Base-by-base conservation (phyloP, 768 basidiomycete genomes). In the Suillus lakei region DNA sequence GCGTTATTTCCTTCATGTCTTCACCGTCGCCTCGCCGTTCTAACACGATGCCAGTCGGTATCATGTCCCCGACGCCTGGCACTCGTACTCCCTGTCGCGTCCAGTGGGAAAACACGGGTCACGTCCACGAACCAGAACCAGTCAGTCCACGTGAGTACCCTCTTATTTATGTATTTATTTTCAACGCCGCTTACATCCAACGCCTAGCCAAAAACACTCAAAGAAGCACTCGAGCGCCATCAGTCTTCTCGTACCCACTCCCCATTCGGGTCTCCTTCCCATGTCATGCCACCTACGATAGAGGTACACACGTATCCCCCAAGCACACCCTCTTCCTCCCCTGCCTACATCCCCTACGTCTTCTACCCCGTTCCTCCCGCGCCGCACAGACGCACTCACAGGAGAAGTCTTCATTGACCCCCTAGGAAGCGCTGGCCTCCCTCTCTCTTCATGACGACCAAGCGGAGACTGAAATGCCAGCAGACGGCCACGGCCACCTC, bases 211-310 rank as follows among this genome's bases (percentile, higher is more conserved):
- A 67, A 82, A 66, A 82, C 74, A 0, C 79, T 86, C n/a, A 82
- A 77, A 6, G 76, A 79, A 28, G 86, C 86, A 2, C 79, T 89
- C 30, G 86, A 87, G 69, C 81, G 77, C 32, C 86, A 89, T 70
- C 77, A 77, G 36, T 76, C 80, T 38, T 53, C 62, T 18, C 70
- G 71, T 64, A 65, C 32, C 7, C 32, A 44, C 63, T 69, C 21
- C 64, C 68, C 26, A 50, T 48, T 23, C 10, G 2, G n/a, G n/a
- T n/a, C n/a, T n/a, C n/a, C n/a, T n/a, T n/a, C 46, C n/a, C 46
- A 48, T 13, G 50, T 16, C 50, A 30, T 28, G 3, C 15, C 50
- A 7, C 50, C 50, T 28, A 28, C 50, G 7, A 6, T 2, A 50
- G 50, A n/a, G n/a, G n/a, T n/a, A n/a, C n/a, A n/a, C n/a, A n/a